Percentiles rank a stretch among this genome's conserved stretches.
phyloP scores from a whole-genome alignment of 1,139 yeast genomes.

The Arxiozyma bovina region DNA sequence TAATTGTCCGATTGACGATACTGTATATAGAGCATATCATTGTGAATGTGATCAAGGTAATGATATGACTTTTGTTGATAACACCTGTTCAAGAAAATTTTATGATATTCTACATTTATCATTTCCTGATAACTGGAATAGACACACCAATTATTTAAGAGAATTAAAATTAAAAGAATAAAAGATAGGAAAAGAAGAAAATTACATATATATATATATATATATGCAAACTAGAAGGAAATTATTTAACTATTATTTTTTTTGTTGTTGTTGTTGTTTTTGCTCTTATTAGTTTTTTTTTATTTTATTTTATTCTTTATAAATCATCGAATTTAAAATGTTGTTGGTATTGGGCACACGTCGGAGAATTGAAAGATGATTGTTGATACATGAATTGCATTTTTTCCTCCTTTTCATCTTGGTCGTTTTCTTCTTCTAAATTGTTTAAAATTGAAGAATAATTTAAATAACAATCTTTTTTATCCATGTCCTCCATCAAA shows the following conservation, averaged over 20 bases:
- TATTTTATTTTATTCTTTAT: not conserved
- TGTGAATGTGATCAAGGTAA: conserved; percentile 59
- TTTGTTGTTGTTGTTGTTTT: no score
- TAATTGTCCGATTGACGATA: conserved; percentile 55
- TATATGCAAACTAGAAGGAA: not conserved
- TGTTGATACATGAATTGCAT: not conserved
- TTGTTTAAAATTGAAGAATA: conserved; percentile 1
- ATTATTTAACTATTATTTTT: no score
- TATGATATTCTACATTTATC: conserved; percentile 39
- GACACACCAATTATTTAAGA: conserved; percentile 3
- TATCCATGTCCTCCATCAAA: not conserved
- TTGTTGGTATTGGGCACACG: not conserved
- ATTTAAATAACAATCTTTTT: not conserved
- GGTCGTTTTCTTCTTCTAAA: not conserved
- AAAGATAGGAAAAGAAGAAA: not conserved
- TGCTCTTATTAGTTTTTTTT: no score
- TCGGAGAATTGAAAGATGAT: not conserved
- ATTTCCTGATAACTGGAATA: conserved; percentile 50
- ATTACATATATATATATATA: not conserved
- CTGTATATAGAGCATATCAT: conserved; percentile 39
- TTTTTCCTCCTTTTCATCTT: not conserved
- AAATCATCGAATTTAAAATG: not conserved
- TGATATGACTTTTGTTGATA: conserved; percentile 57
- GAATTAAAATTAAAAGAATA: not conserved
- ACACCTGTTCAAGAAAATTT: conserved; percentile 50